Evolutionary conservation across 2,329 filamentous ascomycete genomes (phyloP), one percentile per base, ranked within the genome.

Genomic region (Rhynchosporium secalis): DNA sequence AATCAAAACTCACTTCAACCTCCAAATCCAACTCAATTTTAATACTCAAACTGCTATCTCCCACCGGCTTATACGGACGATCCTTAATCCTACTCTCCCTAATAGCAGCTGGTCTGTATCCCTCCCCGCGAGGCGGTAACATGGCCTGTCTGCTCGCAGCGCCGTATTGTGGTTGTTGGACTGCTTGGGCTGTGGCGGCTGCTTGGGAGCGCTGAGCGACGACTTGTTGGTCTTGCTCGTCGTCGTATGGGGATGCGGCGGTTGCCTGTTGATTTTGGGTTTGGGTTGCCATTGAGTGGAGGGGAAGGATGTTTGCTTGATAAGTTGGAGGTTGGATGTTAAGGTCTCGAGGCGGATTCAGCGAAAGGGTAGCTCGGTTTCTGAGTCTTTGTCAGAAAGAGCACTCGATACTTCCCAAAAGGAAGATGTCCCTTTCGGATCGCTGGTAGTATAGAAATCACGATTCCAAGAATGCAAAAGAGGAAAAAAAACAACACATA

Each of bases 1-100:
- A 4, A 31, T 12, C 13, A 7, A 13, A 29, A 41, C 43, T 36
- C 64, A 45, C 72, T 71, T 74, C 67, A 52, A 69, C 67, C 63
- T 69, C 68, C 48, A 67, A 67, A 67, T 76, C 74, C 61, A 76
- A 56, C 66, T 76, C 74, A 64, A 76, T 74, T 45, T 58, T 58
- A n/a, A 58, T 58, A 28, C 56, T 58, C 56, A 58, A 47, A 40
- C 56, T 58, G 43, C 60, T 71, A 13, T 58, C 45, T 33, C 56
- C 72, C 36, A 68, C 67, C 59, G 72, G 71, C 47, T 41, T 55
- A 15, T 64, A n/a, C 7, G 72, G 73, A 4, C 73, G 66, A 63
- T 75, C 73, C 46, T 72, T 67, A 56, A 75, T 75, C 60, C 73
- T 70, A 8, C 72, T 74, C 65, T 76, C 64, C 3, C 66, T 45